These are phyloP conservation scores for Penicillium sp. DNA, from an alignment of 2,329 filamentous ascomycete species.

Conservation along the genomic window DNA sequence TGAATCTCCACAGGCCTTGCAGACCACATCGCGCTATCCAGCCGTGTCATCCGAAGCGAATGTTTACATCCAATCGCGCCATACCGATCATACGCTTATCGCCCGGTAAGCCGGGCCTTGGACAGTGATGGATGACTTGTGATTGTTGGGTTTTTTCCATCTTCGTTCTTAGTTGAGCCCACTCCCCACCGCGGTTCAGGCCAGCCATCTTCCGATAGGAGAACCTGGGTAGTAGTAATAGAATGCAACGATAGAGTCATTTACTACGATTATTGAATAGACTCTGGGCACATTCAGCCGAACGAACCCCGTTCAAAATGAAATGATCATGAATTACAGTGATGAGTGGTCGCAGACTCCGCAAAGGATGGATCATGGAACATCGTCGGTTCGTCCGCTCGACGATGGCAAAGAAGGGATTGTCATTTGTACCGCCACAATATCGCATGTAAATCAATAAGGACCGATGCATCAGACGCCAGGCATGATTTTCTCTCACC, in stretches of 20 bases:
- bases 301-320: not conserved
- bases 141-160: not conserved
- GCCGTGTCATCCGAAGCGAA: conserved; percentile 3
- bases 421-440: too few relatives aligned
- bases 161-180: not conserved
- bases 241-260: not conserved
- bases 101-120: not conserved
- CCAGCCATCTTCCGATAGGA: not conserved
- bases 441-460: too few relatives aligned
- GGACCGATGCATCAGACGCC: too few relatives aligned
- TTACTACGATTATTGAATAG: not conserved
- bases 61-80: not conserved
- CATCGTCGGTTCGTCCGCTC: not conserved
- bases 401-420: not conserved
- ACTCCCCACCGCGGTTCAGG: not conserved
- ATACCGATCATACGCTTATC: not conserved
- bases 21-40: not conserved
- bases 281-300: not conserved
- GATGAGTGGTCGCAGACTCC: not conserved
- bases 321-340: not conserved
- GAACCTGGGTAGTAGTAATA: not conserved
- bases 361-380: not conserved
- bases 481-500: too few relatives aligned
- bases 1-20: not conserved
- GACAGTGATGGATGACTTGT: not conserved